Percentiles rank a stretch among this genome's conserved stretches.
These are phyloP conservation scores for Artemisia annua DNA, from an alignment of 129 eudicot genomes.

Conservation along the genomic window DNA sequence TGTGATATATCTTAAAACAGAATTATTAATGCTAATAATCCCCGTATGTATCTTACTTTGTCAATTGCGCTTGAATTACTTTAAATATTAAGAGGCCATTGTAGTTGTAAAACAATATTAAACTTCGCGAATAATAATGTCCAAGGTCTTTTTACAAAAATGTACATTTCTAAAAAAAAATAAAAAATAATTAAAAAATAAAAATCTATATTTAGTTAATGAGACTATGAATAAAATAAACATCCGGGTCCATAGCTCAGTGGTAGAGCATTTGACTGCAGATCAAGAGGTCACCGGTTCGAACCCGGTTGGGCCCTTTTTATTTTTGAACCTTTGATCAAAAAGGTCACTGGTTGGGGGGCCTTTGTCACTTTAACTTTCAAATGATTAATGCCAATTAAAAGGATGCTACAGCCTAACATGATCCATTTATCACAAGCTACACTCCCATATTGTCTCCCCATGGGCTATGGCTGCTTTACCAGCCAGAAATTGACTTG, in stretches of 20 bases:
- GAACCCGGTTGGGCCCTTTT: constrained; percentile 99
- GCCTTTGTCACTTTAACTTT: constrained; percentile 40
- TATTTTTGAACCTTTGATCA: background rate
- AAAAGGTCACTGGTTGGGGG: constrained; percentile 97
- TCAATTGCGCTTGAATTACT: no score
- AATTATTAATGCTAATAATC: no score
- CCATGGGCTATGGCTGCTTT: background rate
- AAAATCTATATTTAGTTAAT: no score
- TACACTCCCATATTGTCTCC: background rate
- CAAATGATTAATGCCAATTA: background rate
- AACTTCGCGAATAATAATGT: no score
- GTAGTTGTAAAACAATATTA: no score
- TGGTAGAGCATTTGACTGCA: constrained; percentile 99
- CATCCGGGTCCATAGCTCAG: constrained; percentile 92
- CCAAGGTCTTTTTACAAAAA: no score
- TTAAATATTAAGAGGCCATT: no score
- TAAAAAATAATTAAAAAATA: no score
- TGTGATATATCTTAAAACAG: no score
- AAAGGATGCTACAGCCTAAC: background rate
- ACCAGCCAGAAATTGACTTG: background rate
- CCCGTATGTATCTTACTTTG: no score
- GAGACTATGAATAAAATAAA: no score
- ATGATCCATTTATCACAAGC: background rate
- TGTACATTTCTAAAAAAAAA: no score
- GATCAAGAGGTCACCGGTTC: constrained; percentile 99